These are phyloP conservation scores for Globisporangium lucens DNA, from an alignment of 352 stramenopile genomes.

Conservation along the genomic window DNA sequence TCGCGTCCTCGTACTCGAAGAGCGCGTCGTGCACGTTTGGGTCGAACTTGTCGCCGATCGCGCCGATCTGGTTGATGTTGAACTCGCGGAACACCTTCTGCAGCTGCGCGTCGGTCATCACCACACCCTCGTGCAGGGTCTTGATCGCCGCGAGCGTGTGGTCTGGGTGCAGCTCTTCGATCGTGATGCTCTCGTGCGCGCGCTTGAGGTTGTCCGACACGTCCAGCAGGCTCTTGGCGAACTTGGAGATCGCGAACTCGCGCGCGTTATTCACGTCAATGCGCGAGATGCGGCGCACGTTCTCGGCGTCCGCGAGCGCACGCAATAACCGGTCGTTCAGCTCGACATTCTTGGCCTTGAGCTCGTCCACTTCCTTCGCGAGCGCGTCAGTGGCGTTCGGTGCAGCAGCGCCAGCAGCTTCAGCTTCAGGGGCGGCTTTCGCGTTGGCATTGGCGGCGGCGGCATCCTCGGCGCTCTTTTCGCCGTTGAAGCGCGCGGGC, in stretches of 20 bases:
- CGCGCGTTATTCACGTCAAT: conserved; percentile 92
- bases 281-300: conserved; percentile 93
- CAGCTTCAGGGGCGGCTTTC: conserved; percentile 12
- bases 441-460: conserved; percentile 2
- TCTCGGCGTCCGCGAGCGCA: conserved; percentile 96
- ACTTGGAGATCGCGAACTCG: conserved; percentile 95
- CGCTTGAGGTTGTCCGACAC: conserved; percentile 97
- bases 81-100: conserved; percentile 95
- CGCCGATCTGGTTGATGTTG: conserved; percentile 91
- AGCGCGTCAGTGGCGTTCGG: conserved; percentile 32
- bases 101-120: conserved; percentile 95
- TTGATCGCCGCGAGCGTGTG: conserved; percentile 70
- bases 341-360: conserved; percentile 71
- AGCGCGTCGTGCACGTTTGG: conserved; percentile 97
- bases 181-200: conserved; percentile 88
- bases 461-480: conserved; percentile 39
- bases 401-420: conserved; percentile 12
- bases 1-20: conserved; percentile 95
- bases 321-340: conserved; percentile 87
- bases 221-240: conserved; percentile 96
- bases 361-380: conserved; percentile 65
- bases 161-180: conserved; percentile 68
- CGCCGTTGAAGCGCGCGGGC: conserved; percentile 37
- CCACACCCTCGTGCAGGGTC: conserved; percentile 79
- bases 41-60: conserved; percentile 96